These are phyloP conservation scores for Oryza glumipatula DNA, from an alignment of 176 grass and related monocot genomes.

Conservation along the genomic window DNA sequence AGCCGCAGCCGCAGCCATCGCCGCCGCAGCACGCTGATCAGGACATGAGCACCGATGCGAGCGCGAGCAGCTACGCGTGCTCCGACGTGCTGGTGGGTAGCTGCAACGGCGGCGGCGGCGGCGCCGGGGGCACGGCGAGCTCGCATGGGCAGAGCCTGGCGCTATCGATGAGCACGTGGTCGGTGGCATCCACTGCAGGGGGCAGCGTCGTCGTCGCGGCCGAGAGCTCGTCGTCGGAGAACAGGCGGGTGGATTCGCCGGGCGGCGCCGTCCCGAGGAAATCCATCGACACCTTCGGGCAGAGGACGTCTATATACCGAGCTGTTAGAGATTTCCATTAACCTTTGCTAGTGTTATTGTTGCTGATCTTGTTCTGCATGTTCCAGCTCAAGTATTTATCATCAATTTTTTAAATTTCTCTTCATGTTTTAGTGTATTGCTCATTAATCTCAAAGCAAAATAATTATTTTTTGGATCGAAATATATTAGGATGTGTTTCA, in stretches of 20 bases:
- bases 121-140: constrained; percentile 1
- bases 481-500: neutral
- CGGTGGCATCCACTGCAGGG: constrained; percentile 9
- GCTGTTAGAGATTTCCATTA: constrained; percentile 53
- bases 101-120: constrained; percentile 21
- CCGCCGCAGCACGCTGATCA: constrained; percentile 1
- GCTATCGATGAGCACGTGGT: constrained; percentile 90
- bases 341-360: constrained; percentile 5
- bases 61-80: constrained; percentile 51
- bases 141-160: constrained; percentile 62
- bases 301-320: constrained; percentile 94
- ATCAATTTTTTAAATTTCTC: neutral
- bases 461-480: neutral
- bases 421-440: neutral
- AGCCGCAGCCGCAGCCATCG: neutral
- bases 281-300: constrained; percentile 83
- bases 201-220: constrained; percentile 33
- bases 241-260: constrained; percentile 71
- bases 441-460: neutral
- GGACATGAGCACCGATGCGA: constrained; percentile 51
- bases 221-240: constrained; percentile 65
- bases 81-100: constrained; percentile 41
- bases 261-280: constrained; percentile 59
- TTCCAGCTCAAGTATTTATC: neutral
- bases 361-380: neutral